Base-by-base conservation (phyloP, 2,329 filamentous ascomycete species). In the Clathrospora elynae region DNA sequence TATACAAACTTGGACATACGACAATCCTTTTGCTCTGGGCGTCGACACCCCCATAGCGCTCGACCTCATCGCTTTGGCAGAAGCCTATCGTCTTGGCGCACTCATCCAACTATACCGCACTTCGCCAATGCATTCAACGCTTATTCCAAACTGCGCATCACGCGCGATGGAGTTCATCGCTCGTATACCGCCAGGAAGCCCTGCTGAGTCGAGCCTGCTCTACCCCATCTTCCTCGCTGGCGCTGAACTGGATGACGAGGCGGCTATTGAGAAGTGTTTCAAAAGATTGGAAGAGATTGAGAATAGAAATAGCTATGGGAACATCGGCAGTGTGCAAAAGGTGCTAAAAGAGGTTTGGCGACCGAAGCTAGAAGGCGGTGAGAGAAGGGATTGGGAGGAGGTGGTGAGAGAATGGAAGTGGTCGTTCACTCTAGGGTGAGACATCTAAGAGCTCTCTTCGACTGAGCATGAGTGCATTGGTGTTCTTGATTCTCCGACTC, bases 171-270 rank as follows among this genome's bases (percentile, higher is more conserved):
- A 68, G 13, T 69, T 67, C 34, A 61, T 69, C 11, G 47, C 60
- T 17, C 54, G 66, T 8, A 68, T 69, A 23, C 66, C 66, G 5
- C 51, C 64, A 4, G 66, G 66, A 3, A 68, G 64, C 32, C 51
- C 66, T 12, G 64, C 66, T 0, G 66, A 69, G 19, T 66, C 64
- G 1, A 67, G 64, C 36, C 33, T 69, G 36, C 49, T 69, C 3
- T 69, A 67, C 31, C 66, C 66, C 2, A 62, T 69, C n/a, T 67
- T 69, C 34, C 51, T 69, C 13, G 66, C 64, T 19, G 66, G 64
- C 2, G 64, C 66, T 22, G 66, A 69, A 32, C 42, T 69, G 9
- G 56, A 62, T 6, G 56, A 57, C 16, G 61, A 63, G 31, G 22
- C 47, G 1, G 61, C 64, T 5, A 68, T 65, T 10, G 51, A 61